These are phyloP conservation scores for Talaromyces thailandensis DNA, from an alignment of 495 filamentous ascomycete genomes.

Conservation along the genomic window DNA sequence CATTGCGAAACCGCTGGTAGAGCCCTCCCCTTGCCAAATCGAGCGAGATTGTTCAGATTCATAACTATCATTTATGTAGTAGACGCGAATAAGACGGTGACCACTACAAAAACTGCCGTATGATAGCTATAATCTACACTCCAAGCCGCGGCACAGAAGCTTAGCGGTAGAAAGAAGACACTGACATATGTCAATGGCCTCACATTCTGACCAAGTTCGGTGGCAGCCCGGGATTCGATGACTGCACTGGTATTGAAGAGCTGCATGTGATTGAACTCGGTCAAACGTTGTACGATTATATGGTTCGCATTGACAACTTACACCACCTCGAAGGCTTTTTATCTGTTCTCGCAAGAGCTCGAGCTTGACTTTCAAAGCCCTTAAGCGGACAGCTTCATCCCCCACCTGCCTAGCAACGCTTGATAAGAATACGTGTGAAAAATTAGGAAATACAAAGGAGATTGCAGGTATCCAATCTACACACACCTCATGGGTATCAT, in stretches of 20 bases:
- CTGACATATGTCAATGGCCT: slow-evolving; percentile 39
- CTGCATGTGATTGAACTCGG: neutral
- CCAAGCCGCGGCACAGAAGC: slow-evolving; percentile 15
- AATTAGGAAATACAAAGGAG: no score
- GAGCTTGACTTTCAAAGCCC: neutral
- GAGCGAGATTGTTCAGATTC: neutral
- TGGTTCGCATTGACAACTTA: neutral
- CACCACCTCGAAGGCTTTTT: neutral
- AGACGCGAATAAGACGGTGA: neutral
- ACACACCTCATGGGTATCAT: no score
- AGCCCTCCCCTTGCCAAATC: neutral
- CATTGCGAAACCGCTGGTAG: neutral
- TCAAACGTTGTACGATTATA: neutral
- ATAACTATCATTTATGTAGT: neutral
- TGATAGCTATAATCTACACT: neutral
- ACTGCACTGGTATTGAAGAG: slow-evolving; percentile 22
- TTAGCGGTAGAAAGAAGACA: slow-evolving; percentile 36
- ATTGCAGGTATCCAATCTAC: no score
- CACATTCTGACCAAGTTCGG: slow-evolving; percentile 30
- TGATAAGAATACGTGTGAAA: no score
- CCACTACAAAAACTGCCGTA: neutral
- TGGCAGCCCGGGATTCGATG: slow-evolving; percentile 20
- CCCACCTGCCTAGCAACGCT: neutral
- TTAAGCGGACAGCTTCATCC: neutral
- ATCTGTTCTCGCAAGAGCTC: neutral